Evolutionary conservation across 192 early-diverging fungal genomes (phyloP).

Genomic region (Helicostylum pulchrum): DNA sequence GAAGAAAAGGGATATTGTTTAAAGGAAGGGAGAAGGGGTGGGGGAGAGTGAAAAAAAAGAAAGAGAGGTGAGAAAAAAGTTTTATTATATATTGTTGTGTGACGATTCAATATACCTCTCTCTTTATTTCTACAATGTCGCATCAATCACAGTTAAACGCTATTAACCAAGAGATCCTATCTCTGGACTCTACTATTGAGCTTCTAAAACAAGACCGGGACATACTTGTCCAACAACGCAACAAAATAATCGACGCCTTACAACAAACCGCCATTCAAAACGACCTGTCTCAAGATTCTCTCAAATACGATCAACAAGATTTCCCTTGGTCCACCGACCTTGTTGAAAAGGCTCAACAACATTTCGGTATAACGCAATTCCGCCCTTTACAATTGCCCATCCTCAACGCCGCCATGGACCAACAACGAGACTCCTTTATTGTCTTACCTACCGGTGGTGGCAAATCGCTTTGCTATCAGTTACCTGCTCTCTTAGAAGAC

Average conservation of each 20-base stretch:
- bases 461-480: constrained; percentile 92
- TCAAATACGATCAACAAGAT: constrained; percentile 31
- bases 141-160: background rate
- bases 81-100: too few species aligned
- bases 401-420: constrained; percentile 80
- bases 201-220: background rate
- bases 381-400: constrained; percentile 82
- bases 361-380: constrained; percentile 59
- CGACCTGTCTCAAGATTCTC: background rate
- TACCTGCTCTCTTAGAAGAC: constrained; percentile 76
- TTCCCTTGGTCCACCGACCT: constrained; percentile 55
- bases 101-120: too few species aligned
- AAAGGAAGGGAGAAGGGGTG: constrained; percentile 10
- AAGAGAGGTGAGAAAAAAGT: background rate
- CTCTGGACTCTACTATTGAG: background rate
- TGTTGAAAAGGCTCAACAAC: constrained; percentile 30
- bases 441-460: constrained; percentile 96
- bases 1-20: background rate
- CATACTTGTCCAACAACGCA: background rate
- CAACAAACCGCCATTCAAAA: background rate
- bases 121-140: background rate
- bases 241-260: background rate
- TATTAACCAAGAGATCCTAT: background rate
- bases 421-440: constrained; percentile 80
- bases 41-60: background rate